Evolutionary conservation across 2,329 filamentous ascomycete genomes (phyloP).

Genomic region (Fusarium tuaranense): DNA sequence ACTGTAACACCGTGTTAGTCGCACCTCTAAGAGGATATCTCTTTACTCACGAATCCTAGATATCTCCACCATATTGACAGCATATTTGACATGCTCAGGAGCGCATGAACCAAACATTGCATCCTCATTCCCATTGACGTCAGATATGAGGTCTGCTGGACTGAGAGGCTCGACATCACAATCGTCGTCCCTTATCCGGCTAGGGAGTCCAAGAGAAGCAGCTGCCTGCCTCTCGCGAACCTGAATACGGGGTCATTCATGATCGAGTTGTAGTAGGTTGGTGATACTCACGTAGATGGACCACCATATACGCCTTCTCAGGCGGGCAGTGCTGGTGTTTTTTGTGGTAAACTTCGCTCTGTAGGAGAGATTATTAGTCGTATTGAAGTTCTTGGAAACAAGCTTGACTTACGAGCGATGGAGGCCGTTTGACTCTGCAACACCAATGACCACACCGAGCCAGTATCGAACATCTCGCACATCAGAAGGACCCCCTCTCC

Average conservation of each 20-base stretch:
- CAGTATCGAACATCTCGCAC: slow-evolving; percentile 62
- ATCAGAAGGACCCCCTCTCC: slow-evolving; percentile 61
- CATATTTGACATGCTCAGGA: slow-evolving; percentile 50
- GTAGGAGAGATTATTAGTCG: background rate
- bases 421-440: slow-evolving; percentile 62
- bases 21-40: background rate
- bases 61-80: slow-evolving; percentile 54
- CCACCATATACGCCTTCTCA: slow-evolving; percentile 65
- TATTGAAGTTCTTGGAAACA: background rate
- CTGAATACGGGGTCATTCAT: slow-evolving; percentile 22
- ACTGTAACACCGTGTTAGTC: slow-evolving; percentile 35
- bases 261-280: background rate
- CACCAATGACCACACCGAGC: slow-evolving; percentile 62
- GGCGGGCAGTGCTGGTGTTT: slow-evolving; percentile 41
- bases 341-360: slow-evolving; percentile 46
- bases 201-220: slow-evolving; percentile 51
- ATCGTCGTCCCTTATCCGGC: slow-evolving; percentile 54
- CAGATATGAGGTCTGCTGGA: slow-evolving; percentile 47
- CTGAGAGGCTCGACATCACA: slow-evolving; percentile 52
- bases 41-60: slow-evolving; percentile 45
- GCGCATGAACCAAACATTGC: slow-evolving; percentile 46
- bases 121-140: slow-evolving; percentile 33
- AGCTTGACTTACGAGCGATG: slow-evolving; percentile 52
- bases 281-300: slow-evolving; percentile 59
- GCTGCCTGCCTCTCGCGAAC: slow-evolving; percentile 53